Base-by-base conservation (phyloP, 139 green algal genomes). In the Chloropicon primus region DNA sequence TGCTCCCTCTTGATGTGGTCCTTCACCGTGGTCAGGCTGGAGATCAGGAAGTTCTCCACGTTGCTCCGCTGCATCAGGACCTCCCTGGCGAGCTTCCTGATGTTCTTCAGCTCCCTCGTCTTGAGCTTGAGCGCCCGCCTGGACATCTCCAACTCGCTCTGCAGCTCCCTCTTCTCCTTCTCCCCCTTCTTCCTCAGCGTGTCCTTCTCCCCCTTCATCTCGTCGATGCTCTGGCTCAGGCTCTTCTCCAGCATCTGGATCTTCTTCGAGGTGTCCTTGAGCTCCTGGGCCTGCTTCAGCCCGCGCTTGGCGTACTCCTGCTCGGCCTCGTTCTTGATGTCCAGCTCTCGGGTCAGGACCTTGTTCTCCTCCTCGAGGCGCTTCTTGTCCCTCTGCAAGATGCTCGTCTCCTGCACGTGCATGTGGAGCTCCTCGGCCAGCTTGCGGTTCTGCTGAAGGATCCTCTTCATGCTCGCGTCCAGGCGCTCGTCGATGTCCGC, bases 41-140 rank as follows among this genome's bases (percentile, higher is more conserved):
- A 89, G 21, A 97, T 83, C 53, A 97, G 85, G 83, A 97, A 97
- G n/a, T 85, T 86, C 84, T 97, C 91, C 54, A 96, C 88, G 41
- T 97, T 92, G 26, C 77, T 87, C 2, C 92, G 86, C 79, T 97
- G 89, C 54, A 89, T 81, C 77, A 97, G 79, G 25, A 96, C 90
- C 81, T 95, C 85, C 41, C 96, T 86, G 23, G 92, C 91, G 25
- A 96, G 83, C 25, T 81, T 72, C 28, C 89, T 84, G 23, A 96
- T 83, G 41, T 92, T 90, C 72, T 89, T 89, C 25, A 96, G 81
- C 88, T 97, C 93, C 1, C 81, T 77, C 1, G 85, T 89, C 81
- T 94, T 93, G 26, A 92, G 82, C 71, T 74, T 74, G 3, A 90
- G 62, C 75, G 85, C 76, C 28, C 86, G 77, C 22, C 28, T n/a